A percentile compares a stretch with the other conserved stretches of the same genome.
Conservation (phyloP, 1,284 basidiomycete species). For the Bjerkandera adusta region DNA sequence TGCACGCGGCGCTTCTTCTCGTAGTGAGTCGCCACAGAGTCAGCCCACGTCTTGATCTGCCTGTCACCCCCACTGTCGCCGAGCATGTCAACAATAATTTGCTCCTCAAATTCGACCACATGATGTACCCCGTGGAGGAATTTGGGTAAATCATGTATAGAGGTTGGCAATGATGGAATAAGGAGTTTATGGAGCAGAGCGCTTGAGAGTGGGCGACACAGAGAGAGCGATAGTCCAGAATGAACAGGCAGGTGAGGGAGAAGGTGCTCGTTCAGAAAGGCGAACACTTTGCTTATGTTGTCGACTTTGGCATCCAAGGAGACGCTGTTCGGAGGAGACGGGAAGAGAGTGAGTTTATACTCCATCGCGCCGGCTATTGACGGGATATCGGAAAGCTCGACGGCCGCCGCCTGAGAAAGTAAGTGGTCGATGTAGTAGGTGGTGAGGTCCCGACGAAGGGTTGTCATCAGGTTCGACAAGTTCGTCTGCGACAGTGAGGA, state of each 20-base stretch:
- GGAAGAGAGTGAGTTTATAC: conserved; percentile 45
- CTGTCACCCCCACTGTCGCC: conserved; percentile 47
- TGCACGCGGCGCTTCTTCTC: conserved; percentile 64
- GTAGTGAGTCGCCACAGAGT: conserved; percentile 65
- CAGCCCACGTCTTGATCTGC: conserved; percentile 60
- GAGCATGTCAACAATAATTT: conserved; percentile 47
- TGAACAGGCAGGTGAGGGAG: conserved; percentile 53
- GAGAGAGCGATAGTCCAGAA: conserved; percentile 48
- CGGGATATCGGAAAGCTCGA: conserved; percentile 35
- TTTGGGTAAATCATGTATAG: conserved; percentile 50
- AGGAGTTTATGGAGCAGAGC: conserved; percentile 66
- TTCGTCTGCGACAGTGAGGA: conserved; percentile 55
- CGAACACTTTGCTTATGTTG: conserved; percentile 50
- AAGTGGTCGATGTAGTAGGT: conserved; percentile 57
- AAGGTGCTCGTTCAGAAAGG: conserved; percentile 55
- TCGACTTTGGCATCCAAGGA: conserved; percentile 41
- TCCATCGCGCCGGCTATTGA: conserved; percentile 32
- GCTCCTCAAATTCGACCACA: conserved; percentile 63
- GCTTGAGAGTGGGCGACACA: conserved; percentile 55
- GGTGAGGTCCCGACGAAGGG: conserved; percentile 63
- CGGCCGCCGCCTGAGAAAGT: conserved; percentile 48
- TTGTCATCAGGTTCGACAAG: conserved; percentile 52
- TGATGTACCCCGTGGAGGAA: conserved; percentile 58
- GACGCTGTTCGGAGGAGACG: conserved; percentile 42
- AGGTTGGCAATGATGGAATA: conserved; percentile 63